Base-by-base conservation (phyloP, 2,329 filamentous ascomycete genomes). In the Botrytis pseudocinerea region DNA sequence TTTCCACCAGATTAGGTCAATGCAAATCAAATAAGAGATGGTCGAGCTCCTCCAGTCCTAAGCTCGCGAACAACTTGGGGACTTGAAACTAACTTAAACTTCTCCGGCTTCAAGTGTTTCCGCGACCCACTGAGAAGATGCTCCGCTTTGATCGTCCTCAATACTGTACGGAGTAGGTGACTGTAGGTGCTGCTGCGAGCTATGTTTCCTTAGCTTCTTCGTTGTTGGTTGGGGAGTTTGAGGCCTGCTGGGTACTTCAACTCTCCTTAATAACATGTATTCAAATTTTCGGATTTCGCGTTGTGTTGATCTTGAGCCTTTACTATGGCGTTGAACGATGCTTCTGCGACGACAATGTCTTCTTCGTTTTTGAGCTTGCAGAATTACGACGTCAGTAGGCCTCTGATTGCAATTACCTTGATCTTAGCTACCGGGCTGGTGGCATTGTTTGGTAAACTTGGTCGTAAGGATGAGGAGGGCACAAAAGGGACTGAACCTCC, bases 401-500 rank as follows among this genome's bases (percentile, higher is more conserved):
- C 46, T 10, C 18, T 32, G 46, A 42, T 70, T 62, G 40, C 40
- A 20, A 38, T 61, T 8, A n/a, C 38, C 40, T 22, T 62, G 38
- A 46, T 62, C 54, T 35, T 62, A 32, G 54, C 28, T 16, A 35
- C 28, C 38, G 40, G 28, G 22, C 44, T 70, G 14, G 38, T 46
- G 16, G 9, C 61, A 61, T 18, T 70, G 12, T n/a, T 70, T 46
- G 28, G 54, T 5, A 62, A 25, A n/a, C 35, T 14, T 35, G 40
- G 54, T 18, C 54, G 25, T 28, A 46, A 61, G 42, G 35, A 32
- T 28, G 28, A 62, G 35, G 40, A 28, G 32, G 40, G 7, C 40
- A 38, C 16, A n/a, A 66, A 75, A 32, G 70, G 66, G 44, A 68
- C 62, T 65, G 85, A 87, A 73, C 85, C 85, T 14, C 84, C 84